A percentile compares a stretch with the other conserved stretches of the same genome.
Evolutionary conservation across 2,329 filamentous ascomycete genomes (phyloP).

Genomic region (Diplodia corticola): DNA sequence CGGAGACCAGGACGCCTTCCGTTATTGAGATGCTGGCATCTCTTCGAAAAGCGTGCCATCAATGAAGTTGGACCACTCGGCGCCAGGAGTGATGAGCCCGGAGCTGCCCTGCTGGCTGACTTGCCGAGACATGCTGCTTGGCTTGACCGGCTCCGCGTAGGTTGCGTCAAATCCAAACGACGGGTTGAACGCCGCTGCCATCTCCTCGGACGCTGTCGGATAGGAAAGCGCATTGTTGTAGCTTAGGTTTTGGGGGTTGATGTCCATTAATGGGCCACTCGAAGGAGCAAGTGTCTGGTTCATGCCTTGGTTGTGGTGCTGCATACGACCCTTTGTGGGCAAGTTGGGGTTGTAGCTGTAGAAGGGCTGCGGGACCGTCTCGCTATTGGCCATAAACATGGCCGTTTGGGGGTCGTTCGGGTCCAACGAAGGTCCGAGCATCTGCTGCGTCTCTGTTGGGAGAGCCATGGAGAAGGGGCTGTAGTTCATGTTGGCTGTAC

Average conservation of each 20-base stretch:
- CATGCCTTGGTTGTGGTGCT: constrained; percentile 34
- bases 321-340: constrained; percentile 32
- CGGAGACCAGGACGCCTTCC: neutral
- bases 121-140: constrained; percentile 26
- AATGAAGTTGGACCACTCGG: constrained; percentile 33
- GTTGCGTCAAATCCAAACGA: constrained; percentile 24
- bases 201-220: constrained; percentile 28
- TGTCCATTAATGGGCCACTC: constrained; percentile 28
- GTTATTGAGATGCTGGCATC: constrained; percentile 20
- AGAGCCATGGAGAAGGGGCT: constrained; percentile 52
- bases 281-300: constrained; percentile 44
- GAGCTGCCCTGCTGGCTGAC: constrained; percentile 27
- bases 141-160: constrained; percentile 2
- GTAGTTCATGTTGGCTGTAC: constrained; percentile 32
- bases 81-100: constrained; percentile 29
- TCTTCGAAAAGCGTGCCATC: constrained; percentile 27
- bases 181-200: constrained; percentile 27
- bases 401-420: constrained; percentile 47
- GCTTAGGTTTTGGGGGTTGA: constrained; percentile 28
- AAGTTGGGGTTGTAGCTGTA: constrained; percentile 51
- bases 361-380: constrained; percentile 42
- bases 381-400: constrained; percentile 49
- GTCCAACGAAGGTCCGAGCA: constrained; percentile 51
- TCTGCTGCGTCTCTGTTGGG: constrained; percentile 55
- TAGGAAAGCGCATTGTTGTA: constrained; percentile 18